Conservation (phyloP, 2,329 filamentous ascomycete genomes). For the Xylaria sp. region DNA sequence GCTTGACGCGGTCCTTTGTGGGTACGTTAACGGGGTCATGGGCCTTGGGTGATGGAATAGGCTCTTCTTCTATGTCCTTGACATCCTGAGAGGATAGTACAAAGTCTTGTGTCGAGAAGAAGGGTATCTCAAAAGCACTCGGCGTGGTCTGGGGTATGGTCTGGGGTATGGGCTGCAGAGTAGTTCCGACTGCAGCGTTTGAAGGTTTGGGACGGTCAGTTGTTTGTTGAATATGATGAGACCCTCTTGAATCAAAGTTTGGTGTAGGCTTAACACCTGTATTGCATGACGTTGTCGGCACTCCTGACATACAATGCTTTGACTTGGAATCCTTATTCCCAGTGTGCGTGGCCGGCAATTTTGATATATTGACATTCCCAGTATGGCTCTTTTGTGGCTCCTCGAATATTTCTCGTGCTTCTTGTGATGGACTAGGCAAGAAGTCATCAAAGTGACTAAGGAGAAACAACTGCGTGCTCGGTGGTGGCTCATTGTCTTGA, state of each 20-base stretch:
- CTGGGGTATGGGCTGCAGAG: conserved; percentile 11
- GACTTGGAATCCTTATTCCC: not conserved
- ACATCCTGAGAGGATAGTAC: conserved; percentile 59
- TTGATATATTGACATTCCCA: not conserved
- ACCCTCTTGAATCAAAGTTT: not conserved
- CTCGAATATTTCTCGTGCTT: conserved; percentile 61
- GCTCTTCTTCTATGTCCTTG: conserved; percentile 53
- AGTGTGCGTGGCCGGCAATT: not conserved
- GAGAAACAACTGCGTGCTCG: conserved; percentile 65
- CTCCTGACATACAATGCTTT: not conserved
- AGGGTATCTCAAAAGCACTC: conserved; percentile 45
- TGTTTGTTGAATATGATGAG: not conserved
- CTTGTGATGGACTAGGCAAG: conserved; percentile 66
- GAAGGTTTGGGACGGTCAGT: conserved; percentile 11
- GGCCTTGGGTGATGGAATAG: conserved; percentile 34
- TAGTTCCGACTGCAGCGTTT: not conserved
- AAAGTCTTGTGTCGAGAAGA: conserved; percentile 59
- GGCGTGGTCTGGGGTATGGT: conserved; percentile 20
- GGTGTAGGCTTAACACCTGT: not conserved
- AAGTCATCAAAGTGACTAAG: conserved; percentile 61
- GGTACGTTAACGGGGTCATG: not conserved
- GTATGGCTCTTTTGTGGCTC: conserved; percentile 42
- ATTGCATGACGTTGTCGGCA: conserved; percentile 1
- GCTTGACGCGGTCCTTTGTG: conserved; percentile 3
- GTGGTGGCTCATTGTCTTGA: conserved; percentile 43